Percentiles rank a stretch among this genome's conserved stretches.
phyloP scores from a whole-genome alignment of 1,284 basidiomycete species.

The Ustilago xerochloae region DNA sequence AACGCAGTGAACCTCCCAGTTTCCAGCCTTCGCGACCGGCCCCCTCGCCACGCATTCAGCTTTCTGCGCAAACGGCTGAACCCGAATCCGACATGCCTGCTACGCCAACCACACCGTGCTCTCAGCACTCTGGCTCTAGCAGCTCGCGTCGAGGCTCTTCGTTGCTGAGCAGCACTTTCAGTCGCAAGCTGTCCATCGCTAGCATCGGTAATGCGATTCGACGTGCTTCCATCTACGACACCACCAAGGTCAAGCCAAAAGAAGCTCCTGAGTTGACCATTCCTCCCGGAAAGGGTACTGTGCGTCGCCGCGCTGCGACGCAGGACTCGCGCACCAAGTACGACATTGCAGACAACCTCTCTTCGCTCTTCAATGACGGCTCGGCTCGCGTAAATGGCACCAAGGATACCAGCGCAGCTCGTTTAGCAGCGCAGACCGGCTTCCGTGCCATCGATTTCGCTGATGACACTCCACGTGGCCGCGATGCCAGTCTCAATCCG shows the following conservation, averaged over 20 bases:
- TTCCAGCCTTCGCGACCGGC: slow-evolving; percentile 22
- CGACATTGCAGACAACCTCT: slow-evolving; percentile 31
- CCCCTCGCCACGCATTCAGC: slow-evolving; percentile 5
- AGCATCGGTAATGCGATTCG: slow-evolving; percentile 38
- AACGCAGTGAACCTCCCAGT: slow-evolving; percentile 39
- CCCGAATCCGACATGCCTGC: slow-evolving; percentile 10
- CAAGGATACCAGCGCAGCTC: neutral
- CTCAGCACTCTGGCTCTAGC: slow-evolving; percentile 10
- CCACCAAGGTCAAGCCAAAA: slow-evolving; percentile 25
- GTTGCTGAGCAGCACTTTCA: slow-evolving; percentile 11
- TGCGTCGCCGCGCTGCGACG: slow-evolving; percentile 15
- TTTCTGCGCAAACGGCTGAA: neutral
- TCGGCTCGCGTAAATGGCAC: slow-evolving; percentile 17
- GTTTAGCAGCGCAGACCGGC: slow-evolving; percentile 4
- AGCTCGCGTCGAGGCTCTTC: slow-evolving; percentile 21
- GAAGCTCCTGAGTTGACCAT: neutral
- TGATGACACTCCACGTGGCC: slow-evolving; percentile 47
- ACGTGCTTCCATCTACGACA: slow-evolving; percentile 39
- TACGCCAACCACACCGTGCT: slow-evolving; percentile 22
- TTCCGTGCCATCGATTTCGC: slow-evolving; percentile 42
- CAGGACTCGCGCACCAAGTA: slow-evolving; percentile 30
- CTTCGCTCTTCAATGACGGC: slow-evolving; percentile 26
- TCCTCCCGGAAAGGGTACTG: neutral
- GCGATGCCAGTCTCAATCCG: slow-evolving; percentile 12
- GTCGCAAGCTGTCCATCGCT: slow-evolving; percentile 41